Evolutionary conservation across 116 monocot species (phyloP), one percentile per base, ranked within the genome.

Genomic region (Posidonia oceanica): DNA sequence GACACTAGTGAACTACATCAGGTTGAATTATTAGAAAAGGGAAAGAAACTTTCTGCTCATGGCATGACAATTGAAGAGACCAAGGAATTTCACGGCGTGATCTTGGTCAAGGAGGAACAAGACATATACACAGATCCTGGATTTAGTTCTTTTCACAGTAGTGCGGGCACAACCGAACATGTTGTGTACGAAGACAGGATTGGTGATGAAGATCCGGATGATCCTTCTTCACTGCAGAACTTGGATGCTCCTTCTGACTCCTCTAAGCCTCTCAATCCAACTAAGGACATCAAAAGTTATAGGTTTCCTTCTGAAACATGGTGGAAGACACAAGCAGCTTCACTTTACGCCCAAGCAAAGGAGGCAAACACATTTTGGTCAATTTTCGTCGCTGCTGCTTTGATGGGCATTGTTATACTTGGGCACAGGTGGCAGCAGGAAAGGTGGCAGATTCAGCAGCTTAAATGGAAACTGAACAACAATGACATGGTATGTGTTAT

Each of bases 301-400:
- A 77, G 44, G 37, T 70, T 75, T 60, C 81, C 83, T 36, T 74
- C 68, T 70, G 87, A 94, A 75, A 75, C 85, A 71, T 87, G 90
- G 90, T 94, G 94, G 94, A 94, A 78, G 72, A 87, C 75, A n/a
- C 83, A 81, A 20, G 81, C 78, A 36, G 65, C 79, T 39, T 72
- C 63, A 23, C 38, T 90, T 21, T 87, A 85, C 68, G 79, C 75
- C 52, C 80, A 87, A 65, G 85, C 80, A 16, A 94, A 85, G 74
- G 83, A 90, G 57, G 61, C 78, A 14, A 80, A 78, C 59, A 62
- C 75, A 17, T 80, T 87, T 78, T 94, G 94, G 94, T 83, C 90
- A 29, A 65, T 94, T 41, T 73, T 81, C 72, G 78, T 79, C 17
- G 87, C 90, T 75, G 85, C 90, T 67, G 80, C 94, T 51, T 60